Conservation (phyloP, 2,329 filamentous ascomycete species). For the Niveomyces coronatus region DNA sequence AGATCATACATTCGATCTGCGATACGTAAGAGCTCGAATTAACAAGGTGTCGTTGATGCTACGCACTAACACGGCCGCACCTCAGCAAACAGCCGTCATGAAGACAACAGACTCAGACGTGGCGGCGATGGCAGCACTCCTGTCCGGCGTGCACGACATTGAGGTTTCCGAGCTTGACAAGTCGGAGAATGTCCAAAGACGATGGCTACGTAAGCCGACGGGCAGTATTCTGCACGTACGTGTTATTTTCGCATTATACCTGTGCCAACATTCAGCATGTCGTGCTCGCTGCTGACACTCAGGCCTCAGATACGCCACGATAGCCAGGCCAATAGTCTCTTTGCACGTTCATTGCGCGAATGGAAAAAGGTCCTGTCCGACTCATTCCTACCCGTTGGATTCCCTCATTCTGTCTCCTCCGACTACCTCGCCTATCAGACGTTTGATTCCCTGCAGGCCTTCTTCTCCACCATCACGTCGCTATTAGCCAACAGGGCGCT, state of each 20-base stretch:
- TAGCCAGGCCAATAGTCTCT: conserved; percentile 14
- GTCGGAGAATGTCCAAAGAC: conserved; percentile 24
- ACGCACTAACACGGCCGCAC: no score
- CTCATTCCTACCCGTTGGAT: conserved; percentile 80
- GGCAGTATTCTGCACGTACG: conserved; percentile 19
- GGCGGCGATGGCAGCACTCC: conserved; percentile 11
- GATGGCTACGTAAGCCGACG: conserved; percentile 23
- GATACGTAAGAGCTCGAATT: no score
- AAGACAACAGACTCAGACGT: not conserved
- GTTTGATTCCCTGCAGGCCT: conserved; percentile 71
- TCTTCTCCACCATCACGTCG: conserved; percentile 71
- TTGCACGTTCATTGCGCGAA: conserved; percentile 21
- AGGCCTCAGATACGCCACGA: conserved; percentile 2
- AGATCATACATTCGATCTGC: no score
- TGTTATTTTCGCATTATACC: not conserved
- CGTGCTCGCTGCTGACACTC: not conserved
- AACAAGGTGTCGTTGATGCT: no score
- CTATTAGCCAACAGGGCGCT: conserved; percentile 75
- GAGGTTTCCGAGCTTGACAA: conserved; percentile 28
- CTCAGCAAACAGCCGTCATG: no score
- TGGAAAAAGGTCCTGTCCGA: conserved; percentile 41
- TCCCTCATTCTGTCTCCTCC: conserved; percentile 71
- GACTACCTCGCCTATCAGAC: conserved; percentile 71
- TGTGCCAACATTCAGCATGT: not conserved
- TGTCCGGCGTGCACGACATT: not conserved